phyloP scores from a whole-genome alignment of 345 rosid species.

The Psidium friedrichsthalianum region DNA sequence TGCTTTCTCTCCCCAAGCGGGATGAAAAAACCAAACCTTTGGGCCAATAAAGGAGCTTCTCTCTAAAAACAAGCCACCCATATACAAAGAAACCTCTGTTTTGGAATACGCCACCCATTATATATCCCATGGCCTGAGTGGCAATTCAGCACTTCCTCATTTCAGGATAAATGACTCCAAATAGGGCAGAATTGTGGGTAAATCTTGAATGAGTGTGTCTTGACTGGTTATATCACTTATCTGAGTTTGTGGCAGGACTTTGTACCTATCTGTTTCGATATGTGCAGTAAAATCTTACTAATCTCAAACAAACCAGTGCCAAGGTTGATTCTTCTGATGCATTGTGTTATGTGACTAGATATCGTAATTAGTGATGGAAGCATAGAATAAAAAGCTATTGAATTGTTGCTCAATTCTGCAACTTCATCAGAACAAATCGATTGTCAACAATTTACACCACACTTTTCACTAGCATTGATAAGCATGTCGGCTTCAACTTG shows the following conservation, averaged over 20 bases:
- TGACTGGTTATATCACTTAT: neutral
- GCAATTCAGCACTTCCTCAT: constrained; percentile 23
- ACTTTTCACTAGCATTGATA: too few species aligned
- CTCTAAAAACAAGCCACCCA: constrained; percentile 13
- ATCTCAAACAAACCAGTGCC: neutral
- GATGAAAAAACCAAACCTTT: neutral
- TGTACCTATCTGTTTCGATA: neutral
- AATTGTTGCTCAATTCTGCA: too few species aligned
- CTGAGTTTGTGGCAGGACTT: neutral
- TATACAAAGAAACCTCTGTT: constrained; percentile 21
- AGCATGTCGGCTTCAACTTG: too few species aligned
- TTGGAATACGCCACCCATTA: constrained; percentile 20
- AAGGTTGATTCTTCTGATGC: neutral
- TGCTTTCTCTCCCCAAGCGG: neutral
- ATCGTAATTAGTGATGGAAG: neutral
- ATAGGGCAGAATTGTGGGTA: neutral
- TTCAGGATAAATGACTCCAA: neutral
- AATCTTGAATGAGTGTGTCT: neutral
- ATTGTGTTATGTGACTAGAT: neutral
- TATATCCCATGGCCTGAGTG: constrained; percentile 32
- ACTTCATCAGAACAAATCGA: too few species aligned
- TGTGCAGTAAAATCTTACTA: neutral
- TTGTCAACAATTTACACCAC: neutral
- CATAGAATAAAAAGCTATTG: neutral
- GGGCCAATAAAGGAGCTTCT: constrained; percentile 21